phyloP scores from a whole-genome alignment of 192 early-diverging fungal species.

The Chytriomyces sp. region DNA sequence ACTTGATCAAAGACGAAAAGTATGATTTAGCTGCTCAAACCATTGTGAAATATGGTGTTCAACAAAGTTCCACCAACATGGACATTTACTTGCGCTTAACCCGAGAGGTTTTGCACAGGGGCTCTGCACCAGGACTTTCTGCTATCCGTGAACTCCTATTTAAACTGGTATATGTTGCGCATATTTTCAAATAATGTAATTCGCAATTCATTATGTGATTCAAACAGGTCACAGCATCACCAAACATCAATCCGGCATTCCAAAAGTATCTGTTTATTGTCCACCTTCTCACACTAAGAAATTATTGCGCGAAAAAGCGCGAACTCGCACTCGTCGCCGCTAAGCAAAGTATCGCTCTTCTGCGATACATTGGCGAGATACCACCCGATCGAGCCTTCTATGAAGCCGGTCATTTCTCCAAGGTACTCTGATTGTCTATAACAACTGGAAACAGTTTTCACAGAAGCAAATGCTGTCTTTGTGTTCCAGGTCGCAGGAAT shows the following conservation, averaged over 20 bases:
- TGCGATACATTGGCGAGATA: slow-evolving; percentile 58
- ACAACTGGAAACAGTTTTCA: not conserved
- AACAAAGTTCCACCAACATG: slow-evolving; percentile 26
- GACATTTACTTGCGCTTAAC: slow-evolving; percentile 52
- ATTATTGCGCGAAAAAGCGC: slow-evolving; percentile 54
- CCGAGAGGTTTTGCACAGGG: slow-evolving; percentile 38
- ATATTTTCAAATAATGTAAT: not conserved
- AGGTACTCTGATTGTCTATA: slow-evolving; percentile 36
- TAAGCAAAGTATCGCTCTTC: slow-evolving; percentile 53
- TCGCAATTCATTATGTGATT: not conserved
- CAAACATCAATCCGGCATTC: slow-evolving; percentile 45
- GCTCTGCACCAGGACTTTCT: slow-evolving; percentile 31
- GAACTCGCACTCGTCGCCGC: slow-evolving; percentile 59
- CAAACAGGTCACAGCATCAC: slow-evolving; percentile 32
- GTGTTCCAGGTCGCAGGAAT: slow-evolving; percentile 52
- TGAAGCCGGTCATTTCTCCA: slow-evolving; percentile 57
- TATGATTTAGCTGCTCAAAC: slow-evolving; percentile 41
- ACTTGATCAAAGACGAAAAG: slow-evolving; percentile 48
- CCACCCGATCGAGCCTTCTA: slow-evolving; percentile 58
- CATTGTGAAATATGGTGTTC: slow-evolving; percentile 50
- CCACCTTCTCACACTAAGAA: slow-evolving; percentile 52
- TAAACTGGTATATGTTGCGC: slow-evolving; percentile 41
- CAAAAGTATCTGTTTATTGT: slow-evolving; percentile 46
- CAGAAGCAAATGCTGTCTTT: not conserved
- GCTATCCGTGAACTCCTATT: slow-evolving; percentile 53